Evolutionary conservation across 2,329 filamentous ascomycete species (phyloP), one percentile per base, ranked within the genome.

Genomic region (Fusarium tupiense): DNA sequence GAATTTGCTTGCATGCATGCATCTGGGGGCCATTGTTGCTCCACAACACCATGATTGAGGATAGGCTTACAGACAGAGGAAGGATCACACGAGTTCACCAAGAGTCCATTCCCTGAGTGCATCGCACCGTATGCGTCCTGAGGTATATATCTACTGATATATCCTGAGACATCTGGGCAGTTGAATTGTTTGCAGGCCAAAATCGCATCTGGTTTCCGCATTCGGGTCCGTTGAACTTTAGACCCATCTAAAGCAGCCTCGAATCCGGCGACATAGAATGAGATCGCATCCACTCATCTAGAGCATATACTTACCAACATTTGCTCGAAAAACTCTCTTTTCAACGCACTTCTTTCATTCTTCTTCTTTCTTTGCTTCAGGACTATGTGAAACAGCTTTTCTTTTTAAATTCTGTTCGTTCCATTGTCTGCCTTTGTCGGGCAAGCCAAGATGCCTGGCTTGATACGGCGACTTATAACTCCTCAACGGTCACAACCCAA

Each of bases 401-500:
- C 22, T 49, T 22, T 31, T 71, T 58, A 35, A 40, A 43, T 46
- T 53, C 35, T 58, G 60, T 49, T 66, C 69, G 67, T 65, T 70
- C 44, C 64, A 60, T 70, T 44, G n/a, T 38, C 62, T 68, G 61
- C 65, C 67, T 67, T 64, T 67, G 61, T 71, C 50, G 53, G 73
- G 61, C 58, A 61, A 69, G 63, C 50, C 68, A 77, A 52, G 53
- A 79, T 79, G 77, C 50, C 73, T 72, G 65, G 77, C 49, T 69
- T 76, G 24, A 72, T 79, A 61, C 70, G 76, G 56, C 72, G 77
- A 43, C 69, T 79, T 53, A 77, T 79, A 72, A 69, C 58, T 46
- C 67, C 75, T 49, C 73, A 71, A 58, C 66, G 70, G 46, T 58
- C 73, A 22, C 69, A 69, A 29, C 46, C 52, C 53, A 61, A 49